Evolutionary conservation across 2,329 filamentous ascomycete genomes (phyloP).

Genomic region (Ophiostoma triangulosporum): DNA sequence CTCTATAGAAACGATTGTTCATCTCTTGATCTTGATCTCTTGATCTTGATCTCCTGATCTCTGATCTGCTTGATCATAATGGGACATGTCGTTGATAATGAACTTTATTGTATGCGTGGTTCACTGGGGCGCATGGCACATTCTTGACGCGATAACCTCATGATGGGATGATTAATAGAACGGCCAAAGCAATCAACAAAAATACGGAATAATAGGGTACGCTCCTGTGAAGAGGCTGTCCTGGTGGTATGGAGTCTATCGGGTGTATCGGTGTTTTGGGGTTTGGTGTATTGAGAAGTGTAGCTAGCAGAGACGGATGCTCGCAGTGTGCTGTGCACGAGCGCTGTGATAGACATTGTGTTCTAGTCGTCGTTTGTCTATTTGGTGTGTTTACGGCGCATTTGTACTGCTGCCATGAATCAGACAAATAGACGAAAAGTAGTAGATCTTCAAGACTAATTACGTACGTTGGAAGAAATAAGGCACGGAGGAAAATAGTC

Average conservation of each 20-base stretch:
- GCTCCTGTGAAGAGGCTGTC: neutral
- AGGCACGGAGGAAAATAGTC: neutral
- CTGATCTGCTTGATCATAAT: neutral
- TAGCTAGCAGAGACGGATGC: neutral
- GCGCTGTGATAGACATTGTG: neutral
- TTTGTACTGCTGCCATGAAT: no score
- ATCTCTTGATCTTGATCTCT: no score
- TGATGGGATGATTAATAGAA: neutral
- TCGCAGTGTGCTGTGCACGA: no score
- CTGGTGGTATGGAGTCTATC: neutral
- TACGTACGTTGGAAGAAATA: no score
- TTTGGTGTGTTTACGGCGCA: neutral
- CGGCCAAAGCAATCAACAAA: neutral
- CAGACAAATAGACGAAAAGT: neutral
- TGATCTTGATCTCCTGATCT: no score
- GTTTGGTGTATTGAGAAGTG: neutral
- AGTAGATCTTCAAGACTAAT: neutral
- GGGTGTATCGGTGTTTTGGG: no score
- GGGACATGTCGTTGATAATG: neutral
- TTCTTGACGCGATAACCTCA: neutral
- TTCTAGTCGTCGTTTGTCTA: constrained; percentile 11
- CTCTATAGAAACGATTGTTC: neutral
- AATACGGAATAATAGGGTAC: neutral
- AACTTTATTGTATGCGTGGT: neutral
- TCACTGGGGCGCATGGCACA: neutral